Percentiles rank a stretch among this genome's conserved stretches.
phyloP scores from a whole-genome alignment of 2,329 filamentous ascomycete species.

The Sporothrix sp. region DNA sequence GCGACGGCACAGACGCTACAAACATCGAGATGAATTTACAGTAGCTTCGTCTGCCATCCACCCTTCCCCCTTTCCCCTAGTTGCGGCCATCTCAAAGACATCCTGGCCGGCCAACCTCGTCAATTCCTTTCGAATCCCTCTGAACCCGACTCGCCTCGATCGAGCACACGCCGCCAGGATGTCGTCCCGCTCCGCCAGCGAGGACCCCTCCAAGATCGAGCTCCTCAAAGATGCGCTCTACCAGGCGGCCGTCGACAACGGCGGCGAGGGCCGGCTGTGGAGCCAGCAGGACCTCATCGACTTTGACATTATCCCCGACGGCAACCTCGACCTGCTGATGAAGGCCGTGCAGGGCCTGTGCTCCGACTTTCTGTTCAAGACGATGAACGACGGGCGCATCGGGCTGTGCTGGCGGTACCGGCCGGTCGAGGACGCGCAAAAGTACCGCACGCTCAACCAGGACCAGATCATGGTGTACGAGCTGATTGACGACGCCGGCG shows the following conservation, averaged over 20 bases:
- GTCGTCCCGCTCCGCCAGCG: constrained; percentile 18
- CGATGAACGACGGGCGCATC: constrained; percentile 33
- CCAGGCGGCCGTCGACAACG: constrained; percentile 42
- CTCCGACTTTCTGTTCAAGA: constrained; percentile 50
- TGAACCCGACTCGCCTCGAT: neutral
- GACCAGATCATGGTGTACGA: constrained; percentile 80
- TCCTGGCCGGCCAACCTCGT: neutral
- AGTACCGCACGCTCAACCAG: constrained; percentile 49
- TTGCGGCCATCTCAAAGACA: too few relatives aligned
- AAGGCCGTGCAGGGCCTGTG: constrained; percentile 47
- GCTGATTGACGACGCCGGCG: constrained; percentile 75
- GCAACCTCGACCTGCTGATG: constrained; percentile 45
- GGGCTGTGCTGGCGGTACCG: constrained; percentile 49
- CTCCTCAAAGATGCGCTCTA: constrained; percentile 49
- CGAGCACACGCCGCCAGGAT: constrained; percentile 3
- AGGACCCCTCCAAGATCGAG: constrained; percentile 33
- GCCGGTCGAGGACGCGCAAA: constrained; percentile 49
- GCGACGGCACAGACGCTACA: too few relatives aligned
- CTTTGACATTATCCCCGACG: constrained; percentile 47
- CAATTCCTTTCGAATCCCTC: too few relatives aligned
- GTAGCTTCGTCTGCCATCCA: too few relatives aligned
- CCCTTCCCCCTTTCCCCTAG: too few relatives aligned
- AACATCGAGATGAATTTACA: too few relatives aligned
- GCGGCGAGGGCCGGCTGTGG: constrained; percentile 40
- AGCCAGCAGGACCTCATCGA: constrained; percentile 49